Percentiles rank a stretch among this genome's conserved stretches.
These are phyloP conservation scores for Melampsora larici-populina DNA, from an alignment of 1,284 basidiomycete species.

Conservation along the genomic window DNA sequence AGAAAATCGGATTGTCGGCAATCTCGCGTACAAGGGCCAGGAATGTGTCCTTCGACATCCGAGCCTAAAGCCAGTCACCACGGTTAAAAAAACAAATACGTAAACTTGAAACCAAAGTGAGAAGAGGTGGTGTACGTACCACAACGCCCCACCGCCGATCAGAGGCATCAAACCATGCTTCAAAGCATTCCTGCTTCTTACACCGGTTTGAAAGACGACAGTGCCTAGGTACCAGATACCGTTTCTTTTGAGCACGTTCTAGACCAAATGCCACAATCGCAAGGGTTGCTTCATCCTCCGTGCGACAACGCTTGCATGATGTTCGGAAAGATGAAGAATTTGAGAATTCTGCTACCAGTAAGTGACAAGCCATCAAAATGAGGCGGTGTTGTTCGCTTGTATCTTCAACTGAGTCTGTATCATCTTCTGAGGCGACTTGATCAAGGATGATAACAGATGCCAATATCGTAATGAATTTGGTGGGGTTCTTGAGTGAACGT, in stretches of 20 bases:
- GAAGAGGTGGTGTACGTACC: background rate
- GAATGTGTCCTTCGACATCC: background rate
- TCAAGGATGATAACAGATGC: background rate
- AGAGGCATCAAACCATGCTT: background rate
- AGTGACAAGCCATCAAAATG: background rate
- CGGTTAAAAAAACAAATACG: background rate
- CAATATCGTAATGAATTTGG: too few relatives aligned
- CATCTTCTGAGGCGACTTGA: background rate
- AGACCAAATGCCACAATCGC: background rate
- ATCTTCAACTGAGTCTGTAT: too few relatives aligned
- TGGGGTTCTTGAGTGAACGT: too few relatives aligned
- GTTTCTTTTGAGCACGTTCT: too few relatives aligned
- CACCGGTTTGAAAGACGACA: background rate
- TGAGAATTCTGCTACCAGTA: too few relatives aligned
- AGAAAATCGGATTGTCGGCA: background rate
- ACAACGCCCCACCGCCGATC: background rate
- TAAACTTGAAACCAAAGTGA: background rate
- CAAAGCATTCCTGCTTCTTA: too few relatives aligned
- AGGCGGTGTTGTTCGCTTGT: background rate
- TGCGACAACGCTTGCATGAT: background rate
- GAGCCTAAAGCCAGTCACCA: background rate
- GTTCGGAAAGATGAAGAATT: too few relatives aligned
- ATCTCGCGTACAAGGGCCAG: background rate
- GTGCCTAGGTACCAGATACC: background rate
- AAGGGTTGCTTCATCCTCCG: background rate